Evolutionary conservation across 225 moss, liverwort and hornwort species (phyloP).

Genomic region (Neckera pumila): DNA sequence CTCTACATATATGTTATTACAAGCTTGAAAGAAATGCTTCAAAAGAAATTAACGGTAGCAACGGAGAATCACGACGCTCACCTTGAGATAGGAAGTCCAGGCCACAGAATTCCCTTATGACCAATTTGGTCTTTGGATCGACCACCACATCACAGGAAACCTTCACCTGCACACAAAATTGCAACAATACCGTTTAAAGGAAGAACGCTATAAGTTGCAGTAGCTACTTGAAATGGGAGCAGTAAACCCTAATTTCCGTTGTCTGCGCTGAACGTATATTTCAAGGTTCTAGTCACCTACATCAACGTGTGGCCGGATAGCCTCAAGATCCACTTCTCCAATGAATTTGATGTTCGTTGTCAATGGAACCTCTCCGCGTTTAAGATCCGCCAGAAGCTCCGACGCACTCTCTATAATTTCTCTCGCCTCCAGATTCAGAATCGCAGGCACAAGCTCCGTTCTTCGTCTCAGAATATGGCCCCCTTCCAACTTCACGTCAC

Average conservation of each 20-base stretch:
- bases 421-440: conserved; percentile 53
- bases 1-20: not conserved
- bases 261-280: not conserved
- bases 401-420: conserved; percentile 54
- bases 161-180: conserved; percentile 39
- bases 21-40: not conserved
- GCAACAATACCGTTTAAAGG: not conserved
- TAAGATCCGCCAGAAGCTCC: conserved; percentile 53
- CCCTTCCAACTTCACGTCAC: conserved; percentile 39
- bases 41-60: not conserved
- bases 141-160: conserved; percentile 57
- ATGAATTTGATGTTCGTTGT: conserved; percentile 48
- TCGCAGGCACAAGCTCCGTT: conserved; percentile 42
- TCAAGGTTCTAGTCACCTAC: conserved; percentile 17
- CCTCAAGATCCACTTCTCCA: conserved; percentile 52
- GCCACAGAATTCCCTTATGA: conserved; percentile 44
- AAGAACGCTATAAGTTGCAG: not conserved
- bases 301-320: conserved; percentile 44
- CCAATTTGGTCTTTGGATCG: conserved; percentile 47
- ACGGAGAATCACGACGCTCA: not conserved
- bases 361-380: conserved; percentile 47
- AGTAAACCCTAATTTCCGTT: not conserved
- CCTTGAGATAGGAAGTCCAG: conserved; percentile 30
- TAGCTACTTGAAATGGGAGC: not conserved
- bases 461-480: conserved; percentile 39